Evolutionary conservation across 805 yeast genomes (phyloP), one percentile per base, ranked within the genome.

Genomic region (Wickerhamiella sorbophila): DNA sequence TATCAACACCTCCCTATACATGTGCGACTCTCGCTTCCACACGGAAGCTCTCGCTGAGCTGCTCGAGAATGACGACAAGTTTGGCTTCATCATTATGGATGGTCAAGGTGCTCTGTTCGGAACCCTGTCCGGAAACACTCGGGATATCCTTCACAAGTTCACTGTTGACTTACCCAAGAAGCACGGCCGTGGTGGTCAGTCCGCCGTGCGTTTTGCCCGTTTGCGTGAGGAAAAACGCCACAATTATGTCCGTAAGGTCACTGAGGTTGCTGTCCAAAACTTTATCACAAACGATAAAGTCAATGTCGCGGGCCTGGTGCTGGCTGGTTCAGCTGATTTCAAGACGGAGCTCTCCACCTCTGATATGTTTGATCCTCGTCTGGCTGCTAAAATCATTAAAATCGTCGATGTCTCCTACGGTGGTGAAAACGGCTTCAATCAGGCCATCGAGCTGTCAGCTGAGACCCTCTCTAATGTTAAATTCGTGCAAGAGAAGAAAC

Each of bases 161-260:
- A 81, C 86, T 1, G 99, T 91, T 43, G 99, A 91, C 64, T 71
- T 91, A 56, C 99, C 99, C 56, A 91, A 91, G 71, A 91, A 91
- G 84, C 98, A 91, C 72, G 98, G 98, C 58, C 82, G 98, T 74
- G 98, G 98, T 82, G 98, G 98, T 80, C 98, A 91, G 70, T 91
- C 99, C 48, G 98, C 99, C 36, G 62, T 91, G 54, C 97, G 99
- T 84, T 91, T 91, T 71, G 79, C 96, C 20, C 87, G 99, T 73
- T 73, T 91, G 64, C 82, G 99, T 74, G 98, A 91, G 55, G 98
- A 91, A 67, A 91, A 91, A 64, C 85, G 99, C 71, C 99, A 91
- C 65, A 91, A 91, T 64, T 91, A 91, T 67, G 93, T 91, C 48
- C 77, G 99, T 67, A 91, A 91, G 60, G 98, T 91, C 38, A 95